Conservation (phyloP, 148 eudicot genomes). For the Rhododendron vialii region DNA sequence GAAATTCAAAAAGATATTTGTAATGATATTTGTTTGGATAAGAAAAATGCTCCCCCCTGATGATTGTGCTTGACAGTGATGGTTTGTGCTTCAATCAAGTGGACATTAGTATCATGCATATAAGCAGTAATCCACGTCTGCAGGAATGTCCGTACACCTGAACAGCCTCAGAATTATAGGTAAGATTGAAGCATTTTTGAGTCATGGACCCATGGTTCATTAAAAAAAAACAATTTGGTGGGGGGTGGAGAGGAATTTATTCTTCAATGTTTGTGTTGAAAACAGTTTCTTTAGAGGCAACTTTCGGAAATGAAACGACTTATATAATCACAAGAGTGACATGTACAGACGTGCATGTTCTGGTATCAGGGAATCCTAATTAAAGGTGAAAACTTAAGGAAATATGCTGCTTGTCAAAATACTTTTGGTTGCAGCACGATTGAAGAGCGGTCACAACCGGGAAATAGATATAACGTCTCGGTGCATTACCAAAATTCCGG, state of each 20-base stretch:
- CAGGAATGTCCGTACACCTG: slow-evolving; percentile 4
- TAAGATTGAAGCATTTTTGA: neutral
- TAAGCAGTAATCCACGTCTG: neutral
- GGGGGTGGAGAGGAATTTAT: slow-evolving; percentile 14
- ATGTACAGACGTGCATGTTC: neutral
- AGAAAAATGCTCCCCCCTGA: slow-evolving; percentile 20
- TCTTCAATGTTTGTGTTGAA: neutral
- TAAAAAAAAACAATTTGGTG: neutral
- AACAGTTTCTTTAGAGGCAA: slow-evolving; percentile 4
- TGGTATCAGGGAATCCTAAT: neutral
- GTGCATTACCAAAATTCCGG: neutral
- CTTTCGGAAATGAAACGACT: slow-evolving; percentile 11
- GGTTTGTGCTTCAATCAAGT: slow-evolving; percentile 27
- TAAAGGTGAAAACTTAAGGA: neutral
- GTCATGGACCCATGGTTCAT: neutral
- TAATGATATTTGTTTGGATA: slow-evolving; percentile 25
- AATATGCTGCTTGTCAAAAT: neutral
- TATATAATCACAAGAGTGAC: neutral
- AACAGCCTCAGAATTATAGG: neutral
- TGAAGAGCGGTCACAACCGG: neutral
- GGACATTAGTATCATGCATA: slow-evolving; percentile 17
- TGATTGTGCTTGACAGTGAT: slow-evolving; percentile 24
- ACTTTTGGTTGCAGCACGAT: neutral
- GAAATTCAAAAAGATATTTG: neutral
- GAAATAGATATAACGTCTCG: neutral